These are phyloP conservation scores for Eucalyptus dawsonii DNA, from an alignment of 345 rosid species.

Conservation along the genomic window DNA sequence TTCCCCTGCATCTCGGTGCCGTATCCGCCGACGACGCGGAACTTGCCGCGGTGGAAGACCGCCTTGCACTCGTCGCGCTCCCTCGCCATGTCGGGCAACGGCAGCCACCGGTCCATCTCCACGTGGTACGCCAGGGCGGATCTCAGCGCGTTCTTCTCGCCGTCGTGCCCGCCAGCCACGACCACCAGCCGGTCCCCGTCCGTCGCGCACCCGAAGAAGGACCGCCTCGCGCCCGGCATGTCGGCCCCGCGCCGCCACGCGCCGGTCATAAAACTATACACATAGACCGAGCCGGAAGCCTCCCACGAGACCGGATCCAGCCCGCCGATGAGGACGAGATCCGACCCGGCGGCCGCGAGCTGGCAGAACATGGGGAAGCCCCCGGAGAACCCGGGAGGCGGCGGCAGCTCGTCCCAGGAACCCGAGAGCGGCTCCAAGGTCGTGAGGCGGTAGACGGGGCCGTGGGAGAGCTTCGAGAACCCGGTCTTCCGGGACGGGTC, in stretches of 20 bases:
- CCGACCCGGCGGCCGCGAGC: constrained; percentile 40
- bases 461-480: constrained; percentile 3
- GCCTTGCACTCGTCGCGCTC: constrained; percentile 76
- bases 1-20: constrained; percentile 61
- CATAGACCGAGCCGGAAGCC: constrained; percentile 29
- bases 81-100: constrained; percentile 53
- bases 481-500: background rate
- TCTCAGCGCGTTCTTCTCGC: constrained; percentile 49
- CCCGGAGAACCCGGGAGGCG: constrained; percentile 22
- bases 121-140: constrained; percentile 57
- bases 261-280: constrained; percentile 34
- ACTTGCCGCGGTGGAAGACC: constrained; percentile 41
- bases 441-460: constrained; percentile 22
- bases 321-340: constrained; percentile 75
- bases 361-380: constrained; percentile 63
- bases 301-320: constrained; percentile 57
- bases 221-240: constrained; percentile 58
- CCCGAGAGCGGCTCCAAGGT: constrained; percentile 46
- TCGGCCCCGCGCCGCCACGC: constrained; percentile 54
- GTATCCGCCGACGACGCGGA: constrained; percentile 77
- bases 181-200: constrained; percentile 46
- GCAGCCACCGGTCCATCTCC: constrained; percentile 36
- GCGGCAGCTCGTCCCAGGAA: constrained; percentile 42
- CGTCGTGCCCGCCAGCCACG: constrained; percentile 74
- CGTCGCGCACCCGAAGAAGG: constrained; percentile 57